Evolutionary conservation across 768 basidiomycete species (phyloP).

Genomic region (Lepiota venenata): DNA sequence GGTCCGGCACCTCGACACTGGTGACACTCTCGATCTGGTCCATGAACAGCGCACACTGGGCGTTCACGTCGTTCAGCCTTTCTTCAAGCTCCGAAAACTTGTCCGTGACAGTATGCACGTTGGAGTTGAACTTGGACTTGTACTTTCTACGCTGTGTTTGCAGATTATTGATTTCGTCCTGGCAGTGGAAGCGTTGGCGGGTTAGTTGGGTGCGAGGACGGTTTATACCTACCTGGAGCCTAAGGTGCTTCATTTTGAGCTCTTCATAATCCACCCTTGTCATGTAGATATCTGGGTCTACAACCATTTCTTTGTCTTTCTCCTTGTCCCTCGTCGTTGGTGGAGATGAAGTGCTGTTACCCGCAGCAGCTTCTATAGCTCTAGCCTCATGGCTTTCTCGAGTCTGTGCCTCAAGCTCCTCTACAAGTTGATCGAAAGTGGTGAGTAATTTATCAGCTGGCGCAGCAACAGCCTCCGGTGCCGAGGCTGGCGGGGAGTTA

Average conservation of each 20-base stretch:
- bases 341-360: neutral
- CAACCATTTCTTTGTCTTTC: conserved; percentile 14
- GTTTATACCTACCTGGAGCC: conserved; percentile 17
- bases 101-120: conserved; percentile 34
- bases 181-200: neutral
- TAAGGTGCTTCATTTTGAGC: conserved; percentile 13
- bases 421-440: neutral
- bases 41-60: conserved; percentile 29
- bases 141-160: conserved; percentile 36
- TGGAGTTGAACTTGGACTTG: conserved; percentile 38
- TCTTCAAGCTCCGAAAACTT: conserved; percentile 39
- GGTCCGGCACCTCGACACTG: conserved; percentile 28
- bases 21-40: conserved; percentile 28
- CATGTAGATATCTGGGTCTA: conserved; percentile 7
- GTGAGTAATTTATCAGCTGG: neutral
- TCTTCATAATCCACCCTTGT: conserved; percentile 7
- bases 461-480: neutral
- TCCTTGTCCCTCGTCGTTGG: neutral
- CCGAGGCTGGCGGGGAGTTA: conserved; percentile 27
- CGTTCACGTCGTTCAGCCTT: conserved; percentile 34
- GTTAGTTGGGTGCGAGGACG: conserved; percentile 1
- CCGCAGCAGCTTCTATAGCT: neutral
- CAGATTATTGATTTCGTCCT: conserved; percentile 36
- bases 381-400: conserved; percentile 3
- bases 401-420: neutral